Evolutionary conservation across 2,329 filamentous ascomycete species (phyloP), one percentile per base, ranked within the genome.

Genomic region (Albophoma yamanashiensis): DNA sequence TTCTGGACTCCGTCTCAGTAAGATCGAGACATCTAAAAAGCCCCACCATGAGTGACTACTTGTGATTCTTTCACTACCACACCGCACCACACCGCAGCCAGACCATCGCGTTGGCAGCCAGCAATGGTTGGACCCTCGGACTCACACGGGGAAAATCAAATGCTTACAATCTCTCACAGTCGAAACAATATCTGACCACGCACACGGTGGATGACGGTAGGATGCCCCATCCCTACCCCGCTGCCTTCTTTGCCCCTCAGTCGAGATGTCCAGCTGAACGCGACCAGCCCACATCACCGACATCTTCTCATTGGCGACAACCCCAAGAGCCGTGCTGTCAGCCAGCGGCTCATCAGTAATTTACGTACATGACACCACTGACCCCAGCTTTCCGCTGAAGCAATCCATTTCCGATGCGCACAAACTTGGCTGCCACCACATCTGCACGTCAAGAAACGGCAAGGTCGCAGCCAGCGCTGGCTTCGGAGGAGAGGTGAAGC

Each of bases 111-210:
- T 20, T 36, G 50, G 50, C 31, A 22, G 50, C 25, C 50, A 40
- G 25, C 58, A n/a, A 59, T 59, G 58, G 58, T 56, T 8, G 45
- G 31, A 31, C n/a, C 27, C 25, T 31, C 39, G 20, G 38, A 55
- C 6, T 34, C 31, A 55, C 31, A n/a, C 38, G 7, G 12, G 20
- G 6, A 15, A n/a, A 1, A 22, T 6, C 20, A 39, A 22, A 59
- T 27, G 58, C 58, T 63, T 27, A 64, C 56, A 15, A 15, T 15
- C 3, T 31, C 11, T 55, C 11, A 22, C 62, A 97, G 94, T 99
- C 94, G 60, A 97, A 97, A 79, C 94, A 97, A 87, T 99, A 97
- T 74, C 84, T 99, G 64, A 95, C 93, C 69, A 89, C 89, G 66
- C 91, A 96, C 74, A 93, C 92, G 52, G 85, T 96, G 73, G 89